Percentiles rank a stretch among this genome's conserved stretches.
Conservation (phyloP, 345 rosid species). For the Melaleuca alternifolia region DNA sequence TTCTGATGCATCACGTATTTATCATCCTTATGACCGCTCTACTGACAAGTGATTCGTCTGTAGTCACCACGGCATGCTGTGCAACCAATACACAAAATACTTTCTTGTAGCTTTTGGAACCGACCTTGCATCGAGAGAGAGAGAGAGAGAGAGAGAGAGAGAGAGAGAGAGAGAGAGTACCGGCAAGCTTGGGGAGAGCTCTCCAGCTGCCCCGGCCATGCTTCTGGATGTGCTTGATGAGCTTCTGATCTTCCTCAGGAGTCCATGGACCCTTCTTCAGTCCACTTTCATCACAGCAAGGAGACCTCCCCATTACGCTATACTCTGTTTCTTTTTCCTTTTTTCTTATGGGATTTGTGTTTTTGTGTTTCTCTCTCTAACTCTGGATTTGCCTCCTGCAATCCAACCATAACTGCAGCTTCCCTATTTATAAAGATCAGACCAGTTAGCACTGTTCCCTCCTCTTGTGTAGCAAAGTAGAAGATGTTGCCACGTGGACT, state of each 20-base stretch:
- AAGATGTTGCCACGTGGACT: constrained; percentile 4
- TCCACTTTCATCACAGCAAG: constrained; percentile 51
- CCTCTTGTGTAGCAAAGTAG: neutral
- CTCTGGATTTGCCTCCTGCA: constrained; percentile 23
- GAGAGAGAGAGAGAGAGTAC: constrained; percentile 1
- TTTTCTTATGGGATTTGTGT: neutral
- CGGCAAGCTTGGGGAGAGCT: constrained; percentile 82
- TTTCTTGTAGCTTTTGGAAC: neutral
- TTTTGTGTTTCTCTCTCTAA: neutral
- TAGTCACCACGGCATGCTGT: neutral
- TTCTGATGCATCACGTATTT: neutral
- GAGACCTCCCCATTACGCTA: constrained; percentile 50
- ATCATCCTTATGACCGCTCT: neutral
- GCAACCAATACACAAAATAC: neutral
- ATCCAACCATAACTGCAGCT: constrained; percentile 46
- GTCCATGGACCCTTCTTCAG: constrained; percentile 94
- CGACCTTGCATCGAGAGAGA: neutral
- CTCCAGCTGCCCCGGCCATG: constrained; percentile 95
- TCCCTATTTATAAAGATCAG: constrained; percentile 41
- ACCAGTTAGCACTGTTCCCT: neutral
- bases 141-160: neutral
- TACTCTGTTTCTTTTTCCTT: neutral
- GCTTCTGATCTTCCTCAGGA: constrained; percentile 74
- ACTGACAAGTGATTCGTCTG: neutral
- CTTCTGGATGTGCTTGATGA: constrained; percentile 42